Base-by-base conservation (phyloP, 148 eudicot species). In the Silene conica region DNA sequence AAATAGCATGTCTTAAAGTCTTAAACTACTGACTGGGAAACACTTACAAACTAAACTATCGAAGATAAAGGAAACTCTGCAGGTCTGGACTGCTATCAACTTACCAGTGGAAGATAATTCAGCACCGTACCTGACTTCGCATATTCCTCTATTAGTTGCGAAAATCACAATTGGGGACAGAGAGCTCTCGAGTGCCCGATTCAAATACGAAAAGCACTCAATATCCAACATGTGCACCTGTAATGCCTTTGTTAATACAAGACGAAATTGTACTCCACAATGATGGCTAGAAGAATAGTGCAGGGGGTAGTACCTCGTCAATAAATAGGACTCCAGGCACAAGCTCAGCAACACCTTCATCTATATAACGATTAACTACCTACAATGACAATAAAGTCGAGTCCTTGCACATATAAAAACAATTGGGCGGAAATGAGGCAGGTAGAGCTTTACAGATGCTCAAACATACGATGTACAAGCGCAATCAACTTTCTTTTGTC, bases 221-320 rank as follows among this genome's bases (percentile, higher is more conserved):
- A 92, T 90, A 73, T 96, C 99, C 83, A 96, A 89, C 99, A 96
- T 92, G 80, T 92, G 97, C 12, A 92, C 99, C 99, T 96, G 86
- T 61, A 75, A 57, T 6, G 15, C 22, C 52, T 63, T 22, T 41
- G 63, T 62, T 58, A 16, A 34, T 48, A 57, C 60, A 68, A 18
- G 34, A 57, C 48, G 58, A 64, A 76, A 65, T 12, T 48, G 59
- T 59, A 52, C 62, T n/a, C 11, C 12, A 59, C 66, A 77, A 55
- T 71, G 70, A 19, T 41, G n/a, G 45, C 25, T 25, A 76, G 18
- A 67, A 62, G 23, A 62, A 64, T 31, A 41, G 45, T 26, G 54
- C 28, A 73, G 14, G 62, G 73, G 54, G 41, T 71, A 18, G 23
- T 71, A 96, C 99, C 97, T 96, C 99, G 18, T 96, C 99, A 66